phyloP scores from a whole-genome alignment of 768 basidiomycete genomes.

The Mycena kentingensis region DNA sequence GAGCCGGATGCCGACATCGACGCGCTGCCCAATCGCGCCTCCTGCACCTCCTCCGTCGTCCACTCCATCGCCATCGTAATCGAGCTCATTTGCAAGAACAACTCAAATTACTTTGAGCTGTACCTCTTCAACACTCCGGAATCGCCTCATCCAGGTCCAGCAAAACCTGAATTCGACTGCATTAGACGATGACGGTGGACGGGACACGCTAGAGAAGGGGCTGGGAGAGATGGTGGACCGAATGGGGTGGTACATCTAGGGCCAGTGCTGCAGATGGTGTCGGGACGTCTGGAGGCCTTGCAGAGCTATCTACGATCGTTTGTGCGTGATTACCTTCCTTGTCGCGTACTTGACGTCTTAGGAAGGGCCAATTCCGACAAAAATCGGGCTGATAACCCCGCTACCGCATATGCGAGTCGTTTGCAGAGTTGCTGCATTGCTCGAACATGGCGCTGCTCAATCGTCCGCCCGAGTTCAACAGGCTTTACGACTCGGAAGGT shows the following conservation, averaged over 20 bases:
- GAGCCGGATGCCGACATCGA: constrained; percentile 25
- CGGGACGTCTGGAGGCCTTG: constrained; percentile 67
- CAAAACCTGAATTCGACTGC: constrained; percentile 58
- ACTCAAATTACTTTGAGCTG: constrained; percentile 98
- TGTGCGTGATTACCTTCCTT: constrained; percentile 46
- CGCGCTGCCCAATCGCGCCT: constrained; percentile 45
- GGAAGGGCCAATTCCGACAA: constrained; percentile 71
- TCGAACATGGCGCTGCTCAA: constrained; percentile 98
- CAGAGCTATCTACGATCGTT: constrained; percentile 75
- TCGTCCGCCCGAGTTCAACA: constrained; percentile 65
- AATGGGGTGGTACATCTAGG: constrained; percentile 93
- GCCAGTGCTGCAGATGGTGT: constrained; percentile 72
- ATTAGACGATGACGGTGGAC: constrained; percentile 47
- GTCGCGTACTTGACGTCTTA: constrained; percentile 31
- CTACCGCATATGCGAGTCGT: constrained; percentile 93
- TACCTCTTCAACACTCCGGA: constrained; percentile 94
- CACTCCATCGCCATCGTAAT: constrained; percentile 87
- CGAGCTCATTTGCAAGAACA: constrained; percentile 95
- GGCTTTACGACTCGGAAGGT: constrained; percentile 80
- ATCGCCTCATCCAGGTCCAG: constrained; percentile 85
- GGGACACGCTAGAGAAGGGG: constrained; percentile 67
- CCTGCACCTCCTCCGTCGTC: constrained; percentile 76
- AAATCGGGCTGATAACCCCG: constrained; percentile 71
- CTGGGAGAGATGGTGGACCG: constrained; percentile 82
- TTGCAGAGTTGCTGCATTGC: constrained; percentile 95